phyloP scores from a whole-genome alignment of 2,329 filamentous ascomycete species.

The Bimuria novae-zelandiae region DNA sequence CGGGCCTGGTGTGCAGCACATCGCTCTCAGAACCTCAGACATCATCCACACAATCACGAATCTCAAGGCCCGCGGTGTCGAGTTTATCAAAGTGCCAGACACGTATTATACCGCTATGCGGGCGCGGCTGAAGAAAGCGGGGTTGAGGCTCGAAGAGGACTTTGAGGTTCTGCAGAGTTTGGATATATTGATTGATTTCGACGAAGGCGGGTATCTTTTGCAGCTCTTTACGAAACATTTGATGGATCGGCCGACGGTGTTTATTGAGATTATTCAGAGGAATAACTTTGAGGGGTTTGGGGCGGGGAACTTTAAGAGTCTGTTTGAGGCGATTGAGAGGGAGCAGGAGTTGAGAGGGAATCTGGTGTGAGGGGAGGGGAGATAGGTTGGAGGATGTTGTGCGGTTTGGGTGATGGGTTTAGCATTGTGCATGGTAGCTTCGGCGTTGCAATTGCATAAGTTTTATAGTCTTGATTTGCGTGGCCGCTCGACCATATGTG shows the following conservation, averaged over 20 bases:
- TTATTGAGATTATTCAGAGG: conserved; percentile 94
- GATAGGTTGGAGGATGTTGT: not conserved
- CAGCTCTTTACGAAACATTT: conserved; percentile 71
- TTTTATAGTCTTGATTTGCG: too few relatives aligned
- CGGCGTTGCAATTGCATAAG: too few relatives aligned
- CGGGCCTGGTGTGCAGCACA: conserved; percentile 90
- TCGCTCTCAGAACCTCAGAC: conserved; percentile 80
- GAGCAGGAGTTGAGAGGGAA: conserved; percentile 89
- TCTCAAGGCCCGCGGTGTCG: conserved; percentile 82
- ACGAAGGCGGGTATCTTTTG: conserved; percentile 83
- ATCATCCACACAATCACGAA: conserved; percentile 79
- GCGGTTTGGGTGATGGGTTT: not conserved
- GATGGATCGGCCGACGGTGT: conserved; percentile 93
- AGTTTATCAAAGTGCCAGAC: conserved; percentile 88
- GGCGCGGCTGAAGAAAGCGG: conserved; percentile 67
- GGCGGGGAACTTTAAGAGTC: conserved; percentile 91
- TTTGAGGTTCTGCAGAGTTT: conserved; percentile 75
- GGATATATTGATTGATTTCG: conserved; percentile 93
- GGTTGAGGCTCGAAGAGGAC: conserved; percentile 71
- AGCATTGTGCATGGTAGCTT: not conserved
- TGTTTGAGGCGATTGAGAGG: conserved; percentile 94
- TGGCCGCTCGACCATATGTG: too few relatives aligned
- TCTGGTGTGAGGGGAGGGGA: conserved; percentile 49
- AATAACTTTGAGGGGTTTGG: conserved; percentile 91
- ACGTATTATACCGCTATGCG: conserved; percentile 84